Base-by-base conservation (phyloP, 139 green algal genomes). In the Micractinium sp. region DNA sequence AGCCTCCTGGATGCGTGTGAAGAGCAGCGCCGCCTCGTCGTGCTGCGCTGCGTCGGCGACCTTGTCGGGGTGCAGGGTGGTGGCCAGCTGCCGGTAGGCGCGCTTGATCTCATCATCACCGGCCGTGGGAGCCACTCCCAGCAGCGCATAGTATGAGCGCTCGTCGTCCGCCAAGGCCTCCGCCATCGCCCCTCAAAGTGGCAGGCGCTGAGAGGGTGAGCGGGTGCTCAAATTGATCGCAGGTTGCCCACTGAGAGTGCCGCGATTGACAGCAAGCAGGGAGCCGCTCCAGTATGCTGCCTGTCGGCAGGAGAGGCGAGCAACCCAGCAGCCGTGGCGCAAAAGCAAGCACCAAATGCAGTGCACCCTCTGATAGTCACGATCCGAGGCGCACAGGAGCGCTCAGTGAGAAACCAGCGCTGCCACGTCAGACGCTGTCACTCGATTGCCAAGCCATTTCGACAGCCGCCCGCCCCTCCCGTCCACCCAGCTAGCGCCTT, bases 41-140 rank as follows among this genome's bases (percentile, higher is more conserved):
- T 89, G 81, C 36, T 91, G 33, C 7, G 74, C 81, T 0, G 81
- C 20, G 35, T 94, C 89, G 63, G 75, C 31, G 25, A 88, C 82
- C 81, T 95, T 95, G 89, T 95, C 93, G 1, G 93, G 93, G 85
- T 95, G 93, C 53, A 90, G 91, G 14, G 89, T 89, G 63, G 93
- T 91, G 71, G 92, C 93, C 39, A 95, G 67, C 23, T 82, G 41
- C 47, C 93, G 89, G 78, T 93, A 94, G 19, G 92, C 92, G 13
- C 69, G 82, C 22, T 78, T 76, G 39, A 94, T 90, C 47, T 91
- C 80, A 36, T 93, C 91, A 22, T 91, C 82, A 12, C 25, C 91
- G 36, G 91, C 89, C 39, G 81, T 71, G 0, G 66, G 78, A 22
- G 47, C 23, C n/a, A 93, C 85, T 1, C 77, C 77, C 41, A 93